Base-by-base conservation (phyloP, 352 stramenopile species). In the Phytophthora lateralis region DNA sequence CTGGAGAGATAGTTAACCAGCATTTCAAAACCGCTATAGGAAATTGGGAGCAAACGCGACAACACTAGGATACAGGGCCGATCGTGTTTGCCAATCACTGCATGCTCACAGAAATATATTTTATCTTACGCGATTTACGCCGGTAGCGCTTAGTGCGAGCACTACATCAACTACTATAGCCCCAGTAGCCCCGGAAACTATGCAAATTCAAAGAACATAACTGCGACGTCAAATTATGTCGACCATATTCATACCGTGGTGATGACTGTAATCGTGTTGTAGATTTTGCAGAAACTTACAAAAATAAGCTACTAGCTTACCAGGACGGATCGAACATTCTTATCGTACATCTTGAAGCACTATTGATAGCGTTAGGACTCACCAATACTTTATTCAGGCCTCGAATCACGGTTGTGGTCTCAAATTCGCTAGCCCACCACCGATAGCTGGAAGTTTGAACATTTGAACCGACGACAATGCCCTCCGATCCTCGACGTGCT, bases 351-450 rank as follows among this genome's bases (percentile, higher is more conserved):
- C 37, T 42, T 4, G 21, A 20, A 9, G 12, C 27, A 60, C 53
- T 60, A 60, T 60, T 60, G 53, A 60, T 60, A 69, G 60, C 54
- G 17, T 48, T 43, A 17, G 32, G 18, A 3, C 11, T 43, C 27
- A 32, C 20, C 9, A n/a, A 21, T 6, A n/a, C 29, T 54, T 42
- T 8, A 5, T 30, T 24, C 27, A 32, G 27, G 27, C 8, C 27
- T 39, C 12, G 34, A 39, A 39, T 17, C 6, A 12, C 7, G 17
- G 3, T 39, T 52, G 45, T 39, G 27, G n/a, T 27, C n/a, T 34
- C n/a, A 17, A 18, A 4, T 39, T 39, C 34, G 11, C 15, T 12
- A 17, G 34, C 12, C 32, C 32, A 39, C 34, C 34, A 39, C 34
- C 29, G 29, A 30, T 30, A 15, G 30, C 12, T 17, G 30, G 37